Base-by-base conservation (phyloP, 192 early-diverging fungal species). In the Backusella sp. region DNA sequence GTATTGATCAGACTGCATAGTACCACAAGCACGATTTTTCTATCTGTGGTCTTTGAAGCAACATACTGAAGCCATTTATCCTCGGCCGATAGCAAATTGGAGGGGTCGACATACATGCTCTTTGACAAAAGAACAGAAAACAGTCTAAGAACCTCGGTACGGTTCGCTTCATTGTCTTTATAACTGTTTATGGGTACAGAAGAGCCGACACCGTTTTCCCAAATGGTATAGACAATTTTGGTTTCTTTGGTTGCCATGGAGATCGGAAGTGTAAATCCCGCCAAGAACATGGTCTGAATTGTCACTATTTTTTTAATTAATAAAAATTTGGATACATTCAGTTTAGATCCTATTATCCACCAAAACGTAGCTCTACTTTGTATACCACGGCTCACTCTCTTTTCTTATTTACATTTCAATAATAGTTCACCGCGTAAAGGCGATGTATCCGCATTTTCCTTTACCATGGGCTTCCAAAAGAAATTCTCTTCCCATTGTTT, bases 1-100 rank as follows among this genome's bases (percentile, higher is more conserved):
- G 95, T 96, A 76, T 98, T 98, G 52, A 96, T 75, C 32, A 96
- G 77, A 78, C 94, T 96, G 84, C 95, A 97, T 6, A 96, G 87
- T 68, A 97, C 74, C 9, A 92, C 90, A 35, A 97, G 77, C 8
- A 91, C 87, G 34, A 88, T 84, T 74, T 94, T 94, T 77, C 89
- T 90, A 41, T 93, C 92, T 49, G 46, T 49, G 14, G 87, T 79
- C 30, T 82, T 77, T 32, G 84, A 79, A 0, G 84, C 83, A 12
- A 95, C 79, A 70, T 81, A 80, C 39, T 81, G 76, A 8, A 87
- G 79, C 90, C 91, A 95, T 35, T 80, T 76, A 76, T 91, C 91
- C 28, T 87, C 86, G 36, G 77, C 83, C 4, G 86, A 73, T 8
- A 86, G 69, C 8, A 90, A 79, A 9, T 82, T 74, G 1, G 83